Conservation (phyloP, 2,329 filamentous ascomycete genomes). For the Metarhizium humberi region DNA sequence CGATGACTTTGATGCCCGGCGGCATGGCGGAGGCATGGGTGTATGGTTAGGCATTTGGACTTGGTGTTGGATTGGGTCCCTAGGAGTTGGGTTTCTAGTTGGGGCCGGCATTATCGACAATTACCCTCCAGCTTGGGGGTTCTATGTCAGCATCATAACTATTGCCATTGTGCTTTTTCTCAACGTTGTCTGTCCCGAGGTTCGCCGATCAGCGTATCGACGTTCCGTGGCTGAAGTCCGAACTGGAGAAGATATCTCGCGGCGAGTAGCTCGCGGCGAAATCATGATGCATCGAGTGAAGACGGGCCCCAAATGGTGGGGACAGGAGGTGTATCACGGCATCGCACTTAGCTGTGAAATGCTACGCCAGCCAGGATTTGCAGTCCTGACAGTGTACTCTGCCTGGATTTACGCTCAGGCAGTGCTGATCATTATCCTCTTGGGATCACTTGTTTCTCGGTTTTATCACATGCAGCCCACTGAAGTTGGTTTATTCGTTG, state of each 20-base stretch:
- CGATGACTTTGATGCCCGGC: conserved; percentile 56
- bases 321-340: conserved; percentile 65
- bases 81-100: conserved; percentile 62
- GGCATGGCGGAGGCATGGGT: conserved; percentile 70
- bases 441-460: conserved; percentile 62
- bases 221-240: conserved; percentile 58
- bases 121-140: conserved; percentile 61
- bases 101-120: conserved; percentile 60
- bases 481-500: conserved; percentile 57
- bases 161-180: conserved; percentile 56
- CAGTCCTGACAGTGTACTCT: conserved; percentile 62
- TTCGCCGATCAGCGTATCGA: conserved; percentile 58
- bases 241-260: conserved; percentile 40
- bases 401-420: conserved; percentile 74
- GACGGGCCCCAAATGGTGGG: conserved; percentile 67
- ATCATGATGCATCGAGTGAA: conserved; percentile 67
- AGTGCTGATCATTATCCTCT: conserved; percentile 61
- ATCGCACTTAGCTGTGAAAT: conserved; percentile 57
- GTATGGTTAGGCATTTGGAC: conserved; percentile 74
- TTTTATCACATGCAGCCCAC: conserved; percentile 56
- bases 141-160: conserved; percentile 63
- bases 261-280: conserved; percentile 60
- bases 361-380: conserved; percentile 65
- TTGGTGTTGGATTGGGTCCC: conserved; percentile 65
- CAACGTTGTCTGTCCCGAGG: conserved; percentile 64